Evolutionary conservation across 192 early-diverging fungal species (phyloP).

Genomic region (Backusella macrospora): DNA sequence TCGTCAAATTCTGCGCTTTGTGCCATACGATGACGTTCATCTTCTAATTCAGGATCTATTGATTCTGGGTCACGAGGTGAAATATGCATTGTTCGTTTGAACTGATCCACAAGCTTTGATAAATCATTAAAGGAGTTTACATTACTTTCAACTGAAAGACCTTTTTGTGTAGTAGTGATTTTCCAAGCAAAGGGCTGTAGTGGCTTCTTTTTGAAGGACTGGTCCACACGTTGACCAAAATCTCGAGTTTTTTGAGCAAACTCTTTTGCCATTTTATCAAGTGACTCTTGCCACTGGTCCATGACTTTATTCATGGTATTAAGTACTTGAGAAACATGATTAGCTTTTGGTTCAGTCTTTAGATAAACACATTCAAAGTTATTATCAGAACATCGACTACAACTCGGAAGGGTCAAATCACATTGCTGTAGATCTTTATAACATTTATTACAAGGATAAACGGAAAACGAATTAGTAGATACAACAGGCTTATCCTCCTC

Average conservation of each 20-base stretch:
- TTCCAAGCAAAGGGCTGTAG: slow-evolving; percentile 45
- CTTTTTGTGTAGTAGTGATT: slow-evolving; percentile 41
- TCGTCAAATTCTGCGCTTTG: slow-evolving; percentile 18
- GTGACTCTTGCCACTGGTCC: slow-evolving; percentile 48
- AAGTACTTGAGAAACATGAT: slow-evolving; percentile 45
- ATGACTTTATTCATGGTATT: slow-evolving; percentile 48
- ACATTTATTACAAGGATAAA: slow-evolving; percentile 46
- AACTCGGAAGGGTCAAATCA: slow-evolving; percentile 39
- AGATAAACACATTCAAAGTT: slow-evolving; percentile 37
- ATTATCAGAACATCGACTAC: slow-evolving; percentile 35
- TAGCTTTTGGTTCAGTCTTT: slow-evolving; percentile 43
- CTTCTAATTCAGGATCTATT: neutral
- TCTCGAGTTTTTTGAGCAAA: slow-evolving; percentile 45
- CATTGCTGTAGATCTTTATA: slow-evolving; percentile 46
- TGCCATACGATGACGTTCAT: slow-evolving; percentile 11
- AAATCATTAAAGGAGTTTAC: slow-evolving; percentile 44
- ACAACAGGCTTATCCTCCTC: slow-evolving; percentile 18
- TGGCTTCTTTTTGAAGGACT: slow-evolving; percentile 37
- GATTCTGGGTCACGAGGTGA: slow-evolving; percentile 15
- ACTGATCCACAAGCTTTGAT: slow-evolving; percentile 45
- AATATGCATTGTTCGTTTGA: slow-evolving; percentile 42
- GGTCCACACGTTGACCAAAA: slow-evolving; percentile 30
- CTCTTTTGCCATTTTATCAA: slow-evolving; percentile 48
- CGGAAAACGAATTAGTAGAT: slow-evolving; percentile 33
- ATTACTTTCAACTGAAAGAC: slow-evolving; percentile 42